These are phyloP conservation scores for Apiospora kogelbergensis DNA, from an alignment of 2,329 filamentous ascomycete genomes.

Conservation along the genomic window DNA sequence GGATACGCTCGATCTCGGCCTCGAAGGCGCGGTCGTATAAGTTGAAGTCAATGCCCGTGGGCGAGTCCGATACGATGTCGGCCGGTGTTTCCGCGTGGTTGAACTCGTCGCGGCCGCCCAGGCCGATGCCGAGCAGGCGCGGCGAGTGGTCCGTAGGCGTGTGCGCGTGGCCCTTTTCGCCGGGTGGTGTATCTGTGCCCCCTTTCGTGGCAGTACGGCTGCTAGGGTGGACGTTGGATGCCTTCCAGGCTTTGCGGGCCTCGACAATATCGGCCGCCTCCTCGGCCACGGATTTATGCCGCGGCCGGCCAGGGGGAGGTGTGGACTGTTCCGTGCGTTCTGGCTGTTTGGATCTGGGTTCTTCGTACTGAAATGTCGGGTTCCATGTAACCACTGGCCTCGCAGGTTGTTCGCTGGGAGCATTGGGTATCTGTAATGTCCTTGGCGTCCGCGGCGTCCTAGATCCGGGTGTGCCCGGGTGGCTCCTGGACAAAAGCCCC, in stretches of 20 bases:
- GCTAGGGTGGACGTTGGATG: conserved; percentile 27
- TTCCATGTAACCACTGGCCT: background rate
- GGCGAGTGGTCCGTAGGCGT: conserved; percentile 62
- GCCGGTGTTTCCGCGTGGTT: conserved; percentile 19
- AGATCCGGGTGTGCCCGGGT: conserved; percentile 36
- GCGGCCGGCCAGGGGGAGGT: conserved; percentile 19
- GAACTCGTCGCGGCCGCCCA: conserved; percentile 54
- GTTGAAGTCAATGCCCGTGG: conserved; percentile 78
- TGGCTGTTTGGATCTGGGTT: background rate
- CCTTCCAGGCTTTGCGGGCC: conserved; percentile 44
- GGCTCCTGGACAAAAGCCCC: conserved; percentile 58
- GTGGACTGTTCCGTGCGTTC: background rate
- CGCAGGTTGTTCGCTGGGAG: background rate
- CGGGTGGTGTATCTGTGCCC: conserved; percentile 21
- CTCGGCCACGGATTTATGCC: conserved; percentile 38
- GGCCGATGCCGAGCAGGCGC: conserved; percentile 75
- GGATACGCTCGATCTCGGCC: conserved; percentile 66
- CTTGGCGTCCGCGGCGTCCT: conserved; percentile 26
- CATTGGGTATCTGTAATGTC: conserved; percentile 19
- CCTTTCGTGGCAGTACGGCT: conserved; percentile 21
- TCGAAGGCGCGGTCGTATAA: conserved; percentile 89
- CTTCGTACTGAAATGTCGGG: background rate
- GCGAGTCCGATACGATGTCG: conserved; percentile 75
- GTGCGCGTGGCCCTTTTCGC: conserved; percentile 61
- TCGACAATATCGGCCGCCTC: conserved; percentile 51